A percentile compares a stretch with the other conserved stretches of the same genome.
These are phyloP conservation scores for Hyaloscypha variabilis DNA, from an alignment of 495 filamentous ascomycete genomes.

Conservation along the genomic window DNA sequence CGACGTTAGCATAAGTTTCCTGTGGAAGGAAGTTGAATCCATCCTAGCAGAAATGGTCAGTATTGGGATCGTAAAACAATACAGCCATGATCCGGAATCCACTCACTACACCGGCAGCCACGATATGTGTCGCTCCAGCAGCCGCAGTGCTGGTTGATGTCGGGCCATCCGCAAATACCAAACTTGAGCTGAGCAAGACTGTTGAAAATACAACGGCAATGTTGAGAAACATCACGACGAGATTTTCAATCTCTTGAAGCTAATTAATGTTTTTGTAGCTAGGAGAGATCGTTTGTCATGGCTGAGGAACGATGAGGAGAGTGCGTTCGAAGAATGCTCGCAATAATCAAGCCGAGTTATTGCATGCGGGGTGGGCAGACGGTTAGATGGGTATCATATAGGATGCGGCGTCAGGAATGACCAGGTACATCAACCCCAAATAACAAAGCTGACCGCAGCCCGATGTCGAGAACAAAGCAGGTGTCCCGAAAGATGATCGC, in stretches of 20 bases:
- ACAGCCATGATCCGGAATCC: not conserved
- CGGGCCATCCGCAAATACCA: not conserved
- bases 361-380: not conserved
- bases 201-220: slow-evolving; percentile 1
- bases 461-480: not conserved
- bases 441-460: not conserved
- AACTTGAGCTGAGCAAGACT: slow-evolving; percentile 2
- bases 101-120: slow-evolving; percentile 39
- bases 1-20: slow-evolving; percentile 36
- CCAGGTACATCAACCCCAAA: not conserved
- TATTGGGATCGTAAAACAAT: slow-evolving; percentile 8
- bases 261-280: not conserved
- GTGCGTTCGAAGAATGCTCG: slow-evolving; percentile 4
- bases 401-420: not conserved
- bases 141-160: slow-evolving; percentile 11
- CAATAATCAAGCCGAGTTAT: not conserved
- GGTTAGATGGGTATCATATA: not conserved
- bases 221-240: slow-evolving; percentile 17
- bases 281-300: slow-evolving; percentile 13
- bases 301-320: slow-evolving; percentile 4
- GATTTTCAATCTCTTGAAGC: not conserved
- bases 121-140: slow-evolving; percentile 29
- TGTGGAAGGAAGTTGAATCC: slow-evolving; percentile 38
- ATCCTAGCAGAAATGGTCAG: slow-evolving; percentile 28
- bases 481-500: not conserved